phyloP scores from a whole-genome alignment of 108 stramenopile species.

The Nitzschia inconspicua region DNA sequence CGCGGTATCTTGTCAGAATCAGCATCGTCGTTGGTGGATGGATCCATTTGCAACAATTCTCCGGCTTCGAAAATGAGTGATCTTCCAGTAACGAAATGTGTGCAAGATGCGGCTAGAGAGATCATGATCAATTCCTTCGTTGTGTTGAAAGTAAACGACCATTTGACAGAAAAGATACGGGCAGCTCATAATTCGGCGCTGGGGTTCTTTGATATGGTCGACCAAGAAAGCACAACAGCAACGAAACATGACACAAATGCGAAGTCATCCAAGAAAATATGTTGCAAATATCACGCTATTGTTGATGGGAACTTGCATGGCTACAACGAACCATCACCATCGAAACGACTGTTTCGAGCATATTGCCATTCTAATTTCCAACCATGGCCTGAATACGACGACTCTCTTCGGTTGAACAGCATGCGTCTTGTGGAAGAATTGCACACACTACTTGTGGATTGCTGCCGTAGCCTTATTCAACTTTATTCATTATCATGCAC shows the following conservation, averaged over 20 bases:
- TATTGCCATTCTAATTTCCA: neutral
- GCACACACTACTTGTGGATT: constrained; percentile 1
- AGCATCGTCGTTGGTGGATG: too few relatives aligned
- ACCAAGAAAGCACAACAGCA: neutral
- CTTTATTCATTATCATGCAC: neutral
- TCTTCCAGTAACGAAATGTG: neutral
- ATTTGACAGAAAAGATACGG: neutral
- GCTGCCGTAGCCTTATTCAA: neutral
- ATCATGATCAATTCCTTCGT: neutral
- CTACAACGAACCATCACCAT: constrained; percentile 23
- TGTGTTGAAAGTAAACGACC: neutral
- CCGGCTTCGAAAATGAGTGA: too few relatives aligned
- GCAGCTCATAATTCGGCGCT: neutral
- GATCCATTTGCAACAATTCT: too few relatives aligned
- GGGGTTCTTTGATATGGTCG: neutral
- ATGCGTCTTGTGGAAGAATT: constrained; percentile 2
- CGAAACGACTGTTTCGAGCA: constrained; percentile 36
- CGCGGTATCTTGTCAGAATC: too few relatives aligned
- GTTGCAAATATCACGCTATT: neutral
- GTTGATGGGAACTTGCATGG: constrained; percentile 31
- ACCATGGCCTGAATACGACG: constrained; percentile 1
- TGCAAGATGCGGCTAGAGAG: neutral
- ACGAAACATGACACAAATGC: neutral
- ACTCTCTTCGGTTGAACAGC: neutral
- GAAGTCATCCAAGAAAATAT: neutral